These are phyloP conservation scores for Gastrodia elata DNA, from an alignment of 106 monocot species.

Conservation along the genomic window DNA sequence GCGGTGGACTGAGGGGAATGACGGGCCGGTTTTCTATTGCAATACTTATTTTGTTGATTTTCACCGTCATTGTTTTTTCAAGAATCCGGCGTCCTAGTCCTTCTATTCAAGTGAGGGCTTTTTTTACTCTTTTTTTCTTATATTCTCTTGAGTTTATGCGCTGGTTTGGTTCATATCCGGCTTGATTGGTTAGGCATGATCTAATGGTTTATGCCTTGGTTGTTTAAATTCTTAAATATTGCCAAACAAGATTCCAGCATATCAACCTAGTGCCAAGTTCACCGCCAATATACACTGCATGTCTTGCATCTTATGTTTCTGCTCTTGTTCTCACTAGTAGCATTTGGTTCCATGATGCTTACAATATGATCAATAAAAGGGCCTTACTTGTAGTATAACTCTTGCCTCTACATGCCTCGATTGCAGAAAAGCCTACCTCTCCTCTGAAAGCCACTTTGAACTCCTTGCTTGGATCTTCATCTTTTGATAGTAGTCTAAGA, in stretches of 20 bases:
- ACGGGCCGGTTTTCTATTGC: slow-evolving; percentile 15
- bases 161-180: background rate
- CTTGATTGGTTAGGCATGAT: no score
- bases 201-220: background rate
- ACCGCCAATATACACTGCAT: no score
- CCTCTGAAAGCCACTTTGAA: no score
- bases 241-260: background rate
- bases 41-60: slow-evolving; percentile 25
- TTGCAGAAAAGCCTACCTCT: no score
- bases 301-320: background rate
- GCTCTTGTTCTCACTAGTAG: background rate
- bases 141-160: background rate
- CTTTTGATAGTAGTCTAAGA: no score
- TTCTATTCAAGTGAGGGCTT: background rate
- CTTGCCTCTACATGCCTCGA: background rate
- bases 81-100: slow-evolving; percentile 9
- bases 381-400: background rate
- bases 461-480: no score
- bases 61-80: slow-evolving; percentile 28
- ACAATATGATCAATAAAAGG: background rate
- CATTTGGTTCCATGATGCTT: background rate
- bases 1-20: slow-evolving; percentile 13
- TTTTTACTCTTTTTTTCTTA: background rate
- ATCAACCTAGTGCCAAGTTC: no score
- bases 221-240: background rate